These are phyloP conservation scores for Chrysochromulina tobinii DNA, from an alignment of 78 protist species.

Conservation along the genomic window DNA sequence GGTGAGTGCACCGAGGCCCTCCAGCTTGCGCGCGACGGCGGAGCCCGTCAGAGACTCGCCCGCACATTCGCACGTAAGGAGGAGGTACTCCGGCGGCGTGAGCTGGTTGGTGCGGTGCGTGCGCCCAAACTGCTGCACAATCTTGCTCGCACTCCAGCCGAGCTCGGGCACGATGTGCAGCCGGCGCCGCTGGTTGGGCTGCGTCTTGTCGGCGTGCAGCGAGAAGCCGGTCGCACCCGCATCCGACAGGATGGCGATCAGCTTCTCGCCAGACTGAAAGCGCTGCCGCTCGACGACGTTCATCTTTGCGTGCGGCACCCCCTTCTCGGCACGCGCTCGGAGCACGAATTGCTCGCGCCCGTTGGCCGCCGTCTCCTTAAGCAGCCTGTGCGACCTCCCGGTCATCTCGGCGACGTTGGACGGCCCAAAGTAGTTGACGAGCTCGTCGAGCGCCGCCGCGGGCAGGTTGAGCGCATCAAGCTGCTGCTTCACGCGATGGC, in stretches of 20 bases:
- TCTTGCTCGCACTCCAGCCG: not conserved
- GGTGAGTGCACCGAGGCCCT: not conserved
- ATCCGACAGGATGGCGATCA: not conserved
- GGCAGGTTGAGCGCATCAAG: not conserved
- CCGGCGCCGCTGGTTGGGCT: not conserved
- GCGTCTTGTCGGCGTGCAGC: not conserved
- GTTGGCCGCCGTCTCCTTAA: not conserved
- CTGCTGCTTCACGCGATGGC: not conserved
- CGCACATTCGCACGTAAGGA: not conserved
- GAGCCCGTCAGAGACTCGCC: not conserved
- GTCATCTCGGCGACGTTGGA: not conserved
- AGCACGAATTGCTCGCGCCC: not conserved
- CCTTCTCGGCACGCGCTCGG: too few species aligned
- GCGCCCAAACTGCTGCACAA: not conserved
- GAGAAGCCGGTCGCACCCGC: not conserved
- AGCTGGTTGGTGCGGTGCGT: conserved; percentile 1
- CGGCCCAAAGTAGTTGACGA: not conserved
- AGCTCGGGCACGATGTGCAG: not conserved
- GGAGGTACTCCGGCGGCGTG: not conserved
- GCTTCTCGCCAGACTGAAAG: not conserved
- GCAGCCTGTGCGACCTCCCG: not conserved
- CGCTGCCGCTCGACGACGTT: not conserved
- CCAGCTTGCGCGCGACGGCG: not conserved
- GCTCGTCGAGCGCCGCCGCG: not conserved
- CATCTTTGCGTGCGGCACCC: not conserved